Evolutionary conservation across 179 eudicot genomes (phyloP), one percentile per base, ranked within the genome.

Genomic region (Beta macrorhiza): DNA sequence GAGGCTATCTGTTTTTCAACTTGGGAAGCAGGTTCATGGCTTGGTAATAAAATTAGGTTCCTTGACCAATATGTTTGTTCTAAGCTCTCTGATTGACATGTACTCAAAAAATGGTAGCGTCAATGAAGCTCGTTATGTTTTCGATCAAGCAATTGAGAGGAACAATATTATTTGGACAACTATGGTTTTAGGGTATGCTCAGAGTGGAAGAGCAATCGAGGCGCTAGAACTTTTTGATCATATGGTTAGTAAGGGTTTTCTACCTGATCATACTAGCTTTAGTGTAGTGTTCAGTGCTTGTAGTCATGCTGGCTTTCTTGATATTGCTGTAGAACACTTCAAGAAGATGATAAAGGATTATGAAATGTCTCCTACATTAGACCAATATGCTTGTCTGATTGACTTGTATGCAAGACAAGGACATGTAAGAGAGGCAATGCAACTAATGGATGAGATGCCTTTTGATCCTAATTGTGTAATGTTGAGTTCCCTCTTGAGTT

Each of bases 361-460:
- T 52, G 81, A 82, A 56, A 49, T 89, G 67, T 82, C 82, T 83
- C 91, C 91, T 71, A 76, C 83, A 49, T 45, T 84, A 13, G 91
- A 87, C 79, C 88, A 89, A 11, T 86, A 88, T 65, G 88, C 85
- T 77, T 88, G 90, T 63, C 45, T 88, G 12, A 75, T 88, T 62
- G 91, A 89, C 79, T 81, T 89, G 58, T 84, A 82, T 85, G 88
- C 87, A 49, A 83, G 89, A 76, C 81, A 83, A 61, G 91, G 89
- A 51, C 76, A 83, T 59, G 72, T 88, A 49, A 79, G n/a, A 29
- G 76, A 77, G 45, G 88, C 90, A 55, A 75, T 78, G 73, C 74
- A 83, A 74, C 22, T 87, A 29, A 79, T 87, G 81, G 82, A 87
- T 62, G 79, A 83, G 68, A 89, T 89, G 89, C 88, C 88, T 47